Evolutionary conservation across 352 stramenopile species (phyloP), one percentile per base, ranked within the genome.

Genomic region (Detonula confervacea): DNA sequence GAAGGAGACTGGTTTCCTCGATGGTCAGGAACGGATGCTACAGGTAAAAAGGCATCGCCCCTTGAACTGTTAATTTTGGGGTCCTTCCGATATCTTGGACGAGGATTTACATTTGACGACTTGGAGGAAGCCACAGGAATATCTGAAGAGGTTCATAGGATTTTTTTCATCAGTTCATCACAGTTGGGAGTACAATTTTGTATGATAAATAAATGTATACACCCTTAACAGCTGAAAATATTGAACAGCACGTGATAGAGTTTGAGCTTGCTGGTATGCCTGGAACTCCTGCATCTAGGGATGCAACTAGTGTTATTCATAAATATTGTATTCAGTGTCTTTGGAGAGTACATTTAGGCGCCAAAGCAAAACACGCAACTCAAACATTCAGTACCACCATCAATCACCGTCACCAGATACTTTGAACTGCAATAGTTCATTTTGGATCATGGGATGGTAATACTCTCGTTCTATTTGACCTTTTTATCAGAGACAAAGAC

Each of bases 381-480:
- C 2, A 62, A 37, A 73, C 68, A 39, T 83, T 65, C 29, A 83
- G 73, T 51, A 44, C 77, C 12, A 69, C 52, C 35, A 63, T 69
- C 2, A 76, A 79, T 76, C 76, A 83, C 61, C 44, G 54, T 16
- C 9, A 68, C 1, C n/a, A 46, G 9, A 83, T 83, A 64, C 46
- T 83, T 7, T n/a, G 27, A 22, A 68, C 61, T 22, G 73, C 75
- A 25, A 57, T 3, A 24, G 75, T 61, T 56, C 67, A 83, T 66
- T 62, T 68, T 39, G 66, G 65, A 12, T 66, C 51, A 29, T 83
- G 52, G 51, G 79, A 83, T 49, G 74, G 78, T 35, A 83, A 83
- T 37, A 83, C 61, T 46, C 1, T 78, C 35, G 63, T 78, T 54
- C 9, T 47, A 12, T 52, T 54, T 64, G 64, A 73, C 54, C 7